Evolutionary conservation across 441 rosid species (phyloP), one percentile per base, ranked within the genome.

Genomic region (Aquilaria agallochum): DNA sequence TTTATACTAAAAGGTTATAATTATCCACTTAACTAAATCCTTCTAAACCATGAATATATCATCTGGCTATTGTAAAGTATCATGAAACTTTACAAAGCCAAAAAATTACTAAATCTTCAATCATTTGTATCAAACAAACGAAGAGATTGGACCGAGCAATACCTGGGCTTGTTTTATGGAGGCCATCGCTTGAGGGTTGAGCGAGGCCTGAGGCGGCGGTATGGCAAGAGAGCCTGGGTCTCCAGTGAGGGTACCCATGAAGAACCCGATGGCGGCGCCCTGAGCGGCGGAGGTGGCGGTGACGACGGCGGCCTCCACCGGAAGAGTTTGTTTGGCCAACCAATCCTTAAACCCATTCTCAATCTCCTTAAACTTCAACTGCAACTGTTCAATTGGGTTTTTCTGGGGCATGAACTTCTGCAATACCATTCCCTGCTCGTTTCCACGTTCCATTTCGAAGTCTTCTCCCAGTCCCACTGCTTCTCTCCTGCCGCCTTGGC

Each of bases 121-220:
- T 36, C 5, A 36, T 36, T 36, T 36, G 42, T 36, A 36, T 36
- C 4, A 36, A 36, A 53, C 14, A 46, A 31, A 56, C 12, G 66
- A 12, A 40, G 30, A 20, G 9, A 40, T 48, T 36, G 42, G 13
- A 56, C 9, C 5, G 11, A 12, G 47, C 14, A 15, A 40, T 49
- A 92, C 98, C 92, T 90, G 97, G 52, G 97, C 92, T 75, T 93
- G 98, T 78, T 88, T 68, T 62, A 93, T 66, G 33, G 98, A 85
- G 45, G 95, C 86, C 95, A 88, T 81, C 59, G 96, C 95, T 65
- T 93, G 74, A 15, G 97, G 80, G 34, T 78, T 74, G n/a, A 78
- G 51, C 7, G 75, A 68, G 4, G 80, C 32, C 51, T 75, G 80
- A 30, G 87, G 81, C 64, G 88, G 76, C 53, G 72, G 52, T 11